Evolutionary conservation across 495 filamentous ascomycete species (phyloP).

Genomic region (Podospora appendiculata): DNA sequence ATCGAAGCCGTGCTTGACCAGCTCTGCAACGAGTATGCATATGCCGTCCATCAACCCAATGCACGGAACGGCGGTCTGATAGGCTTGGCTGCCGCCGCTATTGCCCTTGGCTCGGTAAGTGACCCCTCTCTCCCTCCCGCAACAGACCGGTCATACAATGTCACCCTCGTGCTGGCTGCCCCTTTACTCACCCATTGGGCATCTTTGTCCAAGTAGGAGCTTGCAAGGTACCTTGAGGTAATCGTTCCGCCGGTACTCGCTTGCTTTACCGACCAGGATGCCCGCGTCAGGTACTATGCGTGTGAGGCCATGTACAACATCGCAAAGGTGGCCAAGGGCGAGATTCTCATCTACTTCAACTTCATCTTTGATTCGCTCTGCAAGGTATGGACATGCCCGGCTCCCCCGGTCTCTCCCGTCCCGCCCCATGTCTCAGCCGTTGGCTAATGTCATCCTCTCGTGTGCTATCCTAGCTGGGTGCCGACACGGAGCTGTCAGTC

Average conservation of each 20-base stretch:
- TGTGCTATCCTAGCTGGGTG: slow-evolving; percentile 60
- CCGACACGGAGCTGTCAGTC: slow-evolving; percentile 91
- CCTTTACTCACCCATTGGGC: neutral
- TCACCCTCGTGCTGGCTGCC: neutral
- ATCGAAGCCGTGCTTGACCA: slow-evolving; percentile 86
- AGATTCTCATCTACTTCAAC: slow-evolving; percentile 94
- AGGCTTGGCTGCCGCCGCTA: slow-evolving; percentile 90
- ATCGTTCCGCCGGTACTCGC: slow-evolving; percentile 98
- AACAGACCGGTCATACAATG: no score
- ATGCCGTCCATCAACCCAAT: slow-evolving; percentile 95
- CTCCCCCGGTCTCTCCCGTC: neutral
- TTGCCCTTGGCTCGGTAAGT: slow-evolving; percentile 86
- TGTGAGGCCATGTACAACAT: slow-evolving; percentile 99
- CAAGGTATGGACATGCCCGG: slow-evolving; percentile 54
- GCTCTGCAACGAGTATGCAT: slow-evolving; percentile 95
- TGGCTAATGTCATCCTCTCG: neutral
- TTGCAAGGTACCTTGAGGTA: slow-evolving; percentile 81
- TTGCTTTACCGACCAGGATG: slow-evolving; percentile 98
- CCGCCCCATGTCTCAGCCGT: neutral
- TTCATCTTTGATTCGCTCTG: slow-evolving; percentile 95
- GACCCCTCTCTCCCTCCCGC: neutral
- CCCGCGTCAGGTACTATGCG: slow-evolving; percentile 94
- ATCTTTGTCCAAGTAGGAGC: slow-evolving; percentile 45
- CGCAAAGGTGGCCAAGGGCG: slow-evolving; percentile 96
- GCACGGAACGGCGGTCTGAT: slow-evolving; percentile 96